Evolutionary conservation across 116 monocot species (phyloP), one percentile per base, ranked within the genome.

Genomic region (Papilionanthe hybrid): DNA sequence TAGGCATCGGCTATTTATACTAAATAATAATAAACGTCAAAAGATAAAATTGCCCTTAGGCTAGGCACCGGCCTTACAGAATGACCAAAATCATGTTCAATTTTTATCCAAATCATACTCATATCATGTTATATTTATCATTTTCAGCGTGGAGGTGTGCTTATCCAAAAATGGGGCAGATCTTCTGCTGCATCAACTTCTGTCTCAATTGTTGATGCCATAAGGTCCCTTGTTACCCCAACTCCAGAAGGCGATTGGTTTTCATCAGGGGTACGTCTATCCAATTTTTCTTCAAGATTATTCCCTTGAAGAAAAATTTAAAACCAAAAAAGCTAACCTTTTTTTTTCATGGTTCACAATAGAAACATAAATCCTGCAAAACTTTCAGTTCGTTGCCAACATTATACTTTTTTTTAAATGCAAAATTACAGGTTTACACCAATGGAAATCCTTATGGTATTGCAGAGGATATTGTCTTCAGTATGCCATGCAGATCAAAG

Each of bases 161-260:
- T 99, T 29, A 99, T 99, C 15, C 63, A 99, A 79, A 99, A 99
- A 87, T 99, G 99, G 99, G 99, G 99, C 22, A 89, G 99, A 84
- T 99, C 99, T 57, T 99, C 99, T 41, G 99, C 99, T 80, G 99
- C 99, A 82, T 99, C 99, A 55, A 99, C 99, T 47, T 90, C 99
- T 75, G 99, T 99, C 42, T 99, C 99, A 0, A 83, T 99, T 78
- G 99, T 90, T n/a, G 99, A 99, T 88, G 95, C 88, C 45, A 95
- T 99, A 48, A 93, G 85, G 72, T 99, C 99, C 55, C 99, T 99
- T 75, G 60, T 93, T 22, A 92, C 85, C 73, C 99, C 99, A 55
- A 99, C 99, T 72, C 95, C 95, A 9, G 88, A 87, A 66, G 95
- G 95, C 1, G 95, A 99, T 81, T 99, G 99, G 99, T 99, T 99